Percentiles rank a stretch among this genome's conserved stretches.
Conservation (phyloP, 345 rosid species). For the Boechera retrofracta region DNA sequence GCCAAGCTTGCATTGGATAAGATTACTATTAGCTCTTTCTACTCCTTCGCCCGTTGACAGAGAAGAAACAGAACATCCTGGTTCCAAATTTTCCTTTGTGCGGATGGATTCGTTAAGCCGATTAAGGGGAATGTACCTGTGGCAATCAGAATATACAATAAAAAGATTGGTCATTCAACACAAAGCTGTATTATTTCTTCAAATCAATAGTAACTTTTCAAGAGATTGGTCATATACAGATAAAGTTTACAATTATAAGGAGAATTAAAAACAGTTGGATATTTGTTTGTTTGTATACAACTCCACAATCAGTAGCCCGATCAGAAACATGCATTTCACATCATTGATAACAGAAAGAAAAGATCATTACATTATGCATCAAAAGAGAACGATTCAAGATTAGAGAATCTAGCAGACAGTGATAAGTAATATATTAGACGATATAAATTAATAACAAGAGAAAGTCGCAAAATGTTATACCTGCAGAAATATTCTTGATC, state of each 20-base stretch:
- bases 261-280: not conserved
- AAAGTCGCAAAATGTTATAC: conserved; percentile 43
- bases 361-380: not conserved
- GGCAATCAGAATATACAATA: conserved; percentile 40
- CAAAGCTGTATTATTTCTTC: conserved; percentile 1
- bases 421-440: not conserved
- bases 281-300: conserved; percentile 18
- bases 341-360: not conserved
- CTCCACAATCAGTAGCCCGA: not conserved
- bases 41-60: conserved; percentile 59
- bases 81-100: conserved; percentile 45
- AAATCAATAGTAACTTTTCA: not conserved
- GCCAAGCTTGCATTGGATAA: conserved; percentile 69
- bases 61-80: conserved; percentile 66
- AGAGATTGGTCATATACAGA: conserved; percentile 1
- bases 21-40: conserved; percentile 63
- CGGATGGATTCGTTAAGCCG: conserved; percentile 52
- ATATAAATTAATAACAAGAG: not conserved
- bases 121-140: conserved; percentile 84
- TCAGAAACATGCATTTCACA: not conserved
- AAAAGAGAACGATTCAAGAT: not conserved
- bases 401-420: conserved; percentile 13
- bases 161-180: conserved; percentile 12
- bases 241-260: not conserved
- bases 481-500: conserved; percentile 84